Evolutionary conservation across 169 alveolate species (phyloP).

Genomic region (Eimeria sp.): DNA sequence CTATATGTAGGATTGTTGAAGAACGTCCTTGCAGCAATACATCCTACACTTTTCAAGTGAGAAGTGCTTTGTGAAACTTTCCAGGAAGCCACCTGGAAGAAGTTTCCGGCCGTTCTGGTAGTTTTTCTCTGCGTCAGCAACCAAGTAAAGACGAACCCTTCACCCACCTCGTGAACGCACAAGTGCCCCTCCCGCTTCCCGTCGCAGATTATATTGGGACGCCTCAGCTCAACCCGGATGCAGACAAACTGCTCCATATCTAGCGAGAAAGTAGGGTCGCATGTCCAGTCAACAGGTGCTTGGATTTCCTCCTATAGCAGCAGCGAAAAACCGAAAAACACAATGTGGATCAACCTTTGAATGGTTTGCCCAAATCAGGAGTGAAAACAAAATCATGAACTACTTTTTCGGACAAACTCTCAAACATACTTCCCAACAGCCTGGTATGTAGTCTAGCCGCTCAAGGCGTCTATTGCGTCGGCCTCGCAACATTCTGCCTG

Average conservation of each 20-base stretch:
- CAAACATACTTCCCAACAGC: conserved; percentile 56
- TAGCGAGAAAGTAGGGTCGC: conserved; percentile 24
- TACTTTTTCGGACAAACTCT: not conserved
- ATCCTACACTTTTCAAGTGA: not conserved
- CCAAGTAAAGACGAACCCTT: not conserved
- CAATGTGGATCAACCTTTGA: not conserved
- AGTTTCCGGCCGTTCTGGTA: not conserved
- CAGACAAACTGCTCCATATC: conserved; percentile 13
- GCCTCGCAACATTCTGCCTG: not conserved
- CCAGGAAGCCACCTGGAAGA: not conserved
- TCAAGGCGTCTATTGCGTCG: conserved; percentile 37
- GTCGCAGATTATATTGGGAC: conserved; percentile 28
- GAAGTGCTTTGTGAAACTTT: not conserved
- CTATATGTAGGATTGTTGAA: too few species aligned
- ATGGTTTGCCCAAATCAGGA: not conserved
- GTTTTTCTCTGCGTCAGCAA: not conserved
- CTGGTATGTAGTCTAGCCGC: conserved; percentile 54
- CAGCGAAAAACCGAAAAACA: not conserved
- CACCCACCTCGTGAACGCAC: conserved; percentile 16
- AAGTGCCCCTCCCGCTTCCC: conserved; percentile 34
- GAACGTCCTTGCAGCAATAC: too few species aligned
- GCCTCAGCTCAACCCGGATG: conserved; percentile 12
- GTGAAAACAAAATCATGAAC: not conserved
- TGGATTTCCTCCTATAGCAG: conserved; percentile 5
- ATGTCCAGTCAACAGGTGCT: conserved; percentile 33